Conservation (phyloP, 352 stramenopile genomes). For the Phytophthora niederhauseri region DNA sequence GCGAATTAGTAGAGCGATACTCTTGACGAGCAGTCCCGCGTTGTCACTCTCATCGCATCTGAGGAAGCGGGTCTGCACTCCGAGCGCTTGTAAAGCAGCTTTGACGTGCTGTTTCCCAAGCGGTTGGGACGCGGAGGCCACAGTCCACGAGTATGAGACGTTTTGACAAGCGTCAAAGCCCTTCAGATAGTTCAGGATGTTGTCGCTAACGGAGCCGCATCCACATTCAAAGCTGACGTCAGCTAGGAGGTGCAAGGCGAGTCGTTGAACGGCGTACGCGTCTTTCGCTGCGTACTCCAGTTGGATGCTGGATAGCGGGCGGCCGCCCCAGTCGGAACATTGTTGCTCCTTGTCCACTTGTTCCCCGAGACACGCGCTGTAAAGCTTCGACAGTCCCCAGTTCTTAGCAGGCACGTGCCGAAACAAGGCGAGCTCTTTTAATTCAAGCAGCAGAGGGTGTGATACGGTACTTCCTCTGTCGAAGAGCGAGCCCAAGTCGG, state of each 20-base stretch:
- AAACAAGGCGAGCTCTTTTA: slow-evolving; percentile 60
- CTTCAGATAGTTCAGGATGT: slow-evolving; percentile 21
- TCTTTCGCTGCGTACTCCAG: slow-evolving; percentile 66
- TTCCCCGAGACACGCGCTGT: slow-evolving; percentile 43
- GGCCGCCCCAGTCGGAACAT: slow-evolving; percentile 61
- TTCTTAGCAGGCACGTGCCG: slow-evolving; percentile 48
- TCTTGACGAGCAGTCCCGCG: slow-evolving; percentile 61
- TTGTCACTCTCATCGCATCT: slow-evolving; percentile 26
- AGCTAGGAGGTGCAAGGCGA: slow-evolving; percentile 51
- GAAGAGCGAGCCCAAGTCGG: slow-evolving; percentile 27
- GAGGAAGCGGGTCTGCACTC: slow-evolving; percentile 35
- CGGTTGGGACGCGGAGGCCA: slow-evolving; percentile 14
- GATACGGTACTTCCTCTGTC: not conserved
- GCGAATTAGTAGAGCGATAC: slow-evolving; percentile 55
- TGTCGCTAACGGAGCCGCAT: slow-evolving; percentile 5
- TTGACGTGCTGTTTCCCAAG: slow-evolving; percentile 48
- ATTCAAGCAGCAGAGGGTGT: slow-evolving; percentile 45
- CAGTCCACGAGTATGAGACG: slow-evolving; percentile 11
- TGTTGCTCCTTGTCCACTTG: slow-evolving; percentile 66
- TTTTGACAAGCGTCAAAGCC: slow-evolving; percentile 13
- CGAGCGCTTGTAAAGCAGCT: slow-evolving; percentile 32
- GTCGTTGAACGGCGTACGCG: slow-evolving; percentile 50
- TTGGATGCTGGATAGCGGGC: slow-evolving; percentile 48
- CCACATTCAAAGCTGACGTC: slow-evolving; percentile 37
- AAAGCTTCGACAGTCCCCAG: slow-evolving; percentile 64